Evolutionary conservation across 106 monocot species (phyloP).

Genomic region (Allium cepa): DNA sequence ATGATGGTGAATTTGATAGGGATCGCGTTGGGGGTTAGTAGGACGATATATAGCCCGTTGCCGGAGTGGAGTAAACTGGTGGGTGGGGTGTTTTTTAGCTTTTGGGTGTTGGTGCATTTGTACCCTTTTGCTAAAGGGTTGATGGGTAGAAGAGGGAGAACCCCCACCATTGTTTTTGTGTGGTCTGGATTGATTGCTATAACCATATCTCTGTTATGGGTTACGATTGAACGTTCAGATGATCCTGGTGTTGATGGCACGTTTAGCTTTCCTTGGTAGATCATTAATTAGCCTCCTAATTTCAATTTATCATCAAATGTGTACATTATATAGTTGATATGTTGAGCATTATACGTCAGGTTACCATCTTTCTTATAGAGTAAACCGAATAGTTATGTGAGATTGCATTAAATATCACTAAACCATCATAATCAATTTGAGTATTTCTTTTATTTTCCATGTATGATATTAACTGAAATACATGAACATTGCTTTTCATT

Average conservation of each 20-base stretch:
- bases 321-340: too few species aligned
- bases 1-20: slow-evolving; percentile 87
- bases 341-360: too few species aligned
- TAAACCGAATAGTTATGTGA: too few species aligned
- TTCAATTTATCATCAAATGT: too few species aligned
- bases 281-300: too few species aligned
- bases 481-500: too few species aligned
- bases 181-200: slow-evolving; percentile 83
- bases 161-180: slow-evolving; percentile 74
- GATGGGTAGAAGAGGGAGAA: slow-evolving; percentile 82
- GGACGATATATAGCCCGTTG: slow-evolving; percentile 63
- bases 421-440: too few species aligned
- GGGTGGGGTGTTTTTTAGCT: slow-evolving; percentile 87
- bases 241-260: background rate
- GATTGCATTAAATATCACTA: too few species aligned
- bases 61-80: slow-evolving; percentile 84
- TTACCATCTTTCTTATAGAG: too few species aligned
- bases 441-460: too few species aligned
- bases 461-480: too few species aligned
- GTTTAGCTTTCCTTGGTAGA: too few species aligned
- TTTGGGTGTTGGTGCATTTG: slow-evolving; percentile 89
- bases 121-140: slow-evolving; percentile 92
- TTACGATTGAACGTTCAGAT: slow-evolving; percentile 53
- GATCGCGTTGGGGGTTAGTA: slow-evolving; percentile 64
- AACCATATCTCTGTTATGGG: slow-evolving; percentile 76